phyloP scores from a whole-genome alignment of 1,284 basidiomycete species.

The Tilletia setariae region DNA sequence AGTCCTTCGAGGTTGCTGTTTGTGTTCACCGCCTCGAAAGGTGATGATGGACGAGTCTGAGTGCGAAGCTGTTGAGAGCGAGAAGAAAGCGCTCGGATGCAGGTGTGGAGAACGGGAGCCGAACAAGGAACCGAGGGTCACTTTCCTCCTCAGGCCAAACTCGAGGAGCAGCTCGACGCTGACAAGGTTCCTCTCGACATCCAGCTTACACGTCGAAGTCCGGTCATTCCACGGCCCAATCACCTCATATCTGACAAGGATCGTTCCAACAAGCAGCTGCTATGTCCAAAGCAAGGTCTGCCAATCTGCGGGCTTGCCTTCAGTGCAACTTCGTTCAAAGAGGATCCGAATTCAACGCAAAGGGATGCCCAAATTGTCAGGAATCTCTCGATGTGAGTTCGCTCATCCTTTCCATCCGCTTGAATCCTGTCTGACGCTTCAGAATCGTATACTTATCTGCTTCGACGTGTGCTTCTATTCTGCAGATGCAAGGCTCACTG shows the following conservation, averaged over 20 bases:
- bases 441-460: neutral
- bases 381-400: slow-evolving; percentile 77
- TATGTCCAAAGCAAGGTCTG: slow-evolving; percentile 16
- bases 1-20: slow-evolving; percentile 23
- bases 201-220: too few species aligned
- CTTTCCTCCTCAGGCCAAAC: too few species aligned
- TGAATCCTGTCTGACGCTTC: neutral
- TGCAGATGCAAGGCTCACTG: slow-evolving; percentile 78
- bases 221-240: neutral
- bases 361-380: slow-evolving; percentile 95
- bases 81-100: too few species aligned
- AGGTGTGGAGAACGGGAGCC: too few species aligned
- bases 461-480: neutral
- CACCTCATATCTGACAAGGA: neutral
- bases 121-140: too few species aligned
- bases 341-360: slow-evolving; percentile 75
- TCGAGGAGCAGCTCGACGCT: neutral
- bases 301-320: slow-evolving; percentile 78
- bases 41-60: too few species aligned
- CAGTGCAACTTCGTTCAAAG: slow-evolving; percentile 86
- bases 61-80: too few species aligned
- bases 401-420: neutral
- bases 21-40: too few species aligned
- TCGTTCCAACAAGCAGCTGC: neutral
- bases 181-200: neutral